These are phyloP conservation scores for Intubia oerlemansii DNA, from an alignment of 2,329 filamentous ascomycete species.

Conservation along the genomic window DNA sequence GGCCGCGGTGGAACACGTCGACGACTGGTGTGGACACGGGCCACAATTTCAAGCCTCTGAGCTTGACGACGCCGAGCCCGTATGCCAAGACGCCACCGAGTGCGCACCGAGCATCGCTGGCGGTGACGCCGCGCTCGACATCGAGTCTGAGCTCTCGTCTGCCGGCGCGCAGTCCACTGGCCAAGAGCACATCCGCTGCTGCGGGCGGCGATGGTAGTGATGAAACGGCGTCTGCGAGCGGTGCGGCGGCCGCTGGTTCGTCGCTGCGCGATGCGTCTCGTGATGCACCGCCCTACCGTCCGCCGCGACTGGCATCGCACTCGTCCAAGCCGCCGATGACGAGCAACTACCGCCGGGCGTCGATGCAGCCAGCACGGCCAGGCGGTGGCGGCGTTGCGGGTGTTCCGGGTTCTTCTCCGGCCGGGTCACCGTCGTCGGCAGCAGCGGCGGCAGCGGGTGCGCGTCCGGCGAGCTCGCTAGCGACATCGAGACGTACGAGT, in stretches of 20 bases:
- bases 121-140: slow-evolving; percentile 14
- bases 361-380: slow-evolving; percentile 26
- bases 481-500: slow-evolving; percentile 27
- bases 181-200: slow-evolving; percentile 8
- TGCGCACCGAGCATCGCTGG: slow-evolving; percentile 20
- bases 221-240: too few species aligned
- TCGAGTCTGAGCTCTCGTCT: slow-evolving; percentile 18
- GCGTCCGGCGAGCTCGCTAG: slow-evolving; percentile 35
- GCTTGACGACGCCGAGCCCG: slow-evolving; percentile 35
- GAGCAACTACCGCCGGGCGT: slow-evolving; percentile 24
- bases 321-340: slow-evolving; percentile 17
- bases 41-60: slow-evolving; percentile 44
- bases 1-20: slow-evolving; percentile 53
- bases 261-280: slow-evolving; percentile 28
- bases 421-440: slow-evolving; percentile 10
- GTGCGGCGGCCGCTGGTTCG: too few species aligned
- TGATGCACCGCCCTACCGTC: slow-evolving; percentile 23
- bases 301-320: slow-evolving; percentile 22
- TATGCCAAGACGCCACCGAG: slow-evolving; percentile 24
- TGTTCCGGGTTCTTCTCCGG: too few species aligned
- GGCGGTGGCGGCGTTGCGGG: too few species aligned
- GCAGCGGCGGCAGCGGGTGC: too few species aligned
- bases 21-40: slow-evolving; percentile 45
- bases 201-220: too few species aligned
- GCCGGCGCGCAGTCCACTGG: slow-evolving; percentile 27